Conservation (phyloP, 2,329 filamentous ascomycete genomes). For the Ophiostoma himal-ulmi region DNA sequence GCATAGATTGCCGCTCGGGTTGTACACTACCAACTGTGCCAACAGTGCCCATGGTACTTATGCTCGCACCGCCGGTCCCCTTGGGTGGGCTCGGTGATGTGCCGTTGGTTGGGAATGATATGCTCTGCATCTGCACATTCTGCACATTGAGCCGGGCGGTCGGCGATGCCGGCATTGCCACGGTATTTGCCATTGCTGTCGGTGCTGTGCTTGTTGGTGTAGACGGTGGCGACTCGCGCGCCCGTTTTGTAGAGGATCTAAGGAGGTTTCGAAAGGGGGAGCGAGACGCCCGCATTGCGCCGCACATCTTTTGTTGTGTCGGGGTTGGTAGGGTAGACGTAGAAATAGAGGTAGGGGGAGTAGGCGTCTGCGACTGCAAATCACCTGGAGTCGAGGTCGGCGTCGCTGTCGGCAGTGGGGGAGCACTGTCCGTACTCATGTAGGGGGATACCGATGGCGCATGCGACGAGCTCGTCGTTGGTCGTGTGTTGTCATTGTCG, state of each 20-base stretch:
- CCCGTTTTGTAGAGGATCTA: slow-evolving; percentile 31
- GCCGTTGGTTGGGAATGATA: slow-evolving; percentile 14
- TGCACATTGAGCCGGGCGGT: slow-evolving; percentile 16
- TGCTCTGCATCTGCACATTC: slow-evolving; percentile 18
- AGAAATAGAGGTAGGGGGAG: neutral
- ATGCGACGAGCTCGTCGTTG: neutral
- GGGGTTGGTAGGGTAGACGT: slow-evolving; percentile 8
- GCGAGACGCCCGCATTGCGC: slow-evolving; percentile 18
- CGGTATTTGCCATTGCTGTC: neutral
- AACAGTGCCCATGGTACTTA: neutral
- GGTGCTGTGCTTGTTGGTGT: neutral
- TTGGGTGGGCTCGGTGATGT: slow-evolving; percentile 5
- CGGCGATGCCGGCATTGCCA: slow-evolving; percentile 24
- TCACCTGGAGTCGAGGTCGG: slow-evolving; percentile 14
- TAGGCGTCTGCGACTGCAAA: neutral
- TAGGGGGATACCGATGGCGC: neutral
- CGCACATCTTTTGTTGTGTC: slow-evolving; percentile 22
- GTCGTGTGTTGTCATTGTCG: neutral
- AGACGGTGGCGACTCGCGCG: slow-evolving; percentile 30
- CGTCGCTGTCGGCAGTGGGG: slow-evolving; percentile 12
- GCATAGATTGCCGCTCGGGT: slow-evolving; percentile 9
- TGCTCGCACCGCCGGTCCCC: neutral
- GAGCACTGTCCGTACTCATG: neutral
- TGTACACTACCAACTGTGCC: neutral
- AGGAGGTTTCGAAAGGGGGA: slow-evolving; percentile 32